Base-by-base conservation (phyloP, 2,329 filamentous ascomycete genomes). In the Cladophialophora psammophila region DNA sequence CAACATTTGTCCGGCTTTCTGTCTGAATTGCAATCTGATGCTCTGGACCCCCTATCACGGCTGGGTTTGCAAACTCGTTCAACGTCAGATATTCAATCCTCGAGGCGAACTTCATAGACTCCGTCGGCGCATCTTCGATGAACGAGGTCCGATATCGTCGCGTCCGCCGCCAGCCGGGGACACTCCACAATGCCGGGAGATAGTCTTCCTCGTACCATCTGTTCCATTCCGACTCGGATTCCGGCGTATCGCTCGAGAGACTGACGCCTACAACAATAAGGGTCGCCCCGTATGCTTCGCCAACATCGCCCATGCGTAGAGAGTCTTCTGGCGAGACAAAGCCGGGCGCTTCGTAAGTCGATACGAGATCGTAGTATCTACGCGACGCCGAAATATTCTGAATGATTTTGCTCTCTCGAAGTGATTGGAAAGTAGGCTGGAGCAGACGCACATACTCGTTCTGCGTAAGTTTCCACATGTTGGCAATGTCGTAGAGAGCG, bases 111-210 rank as follows among this genome's bases (percentile, higher is more conserved):
- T 34, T 20, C 5, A 31, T 7, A 3, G 48, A 20, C 8, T 52
- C 48, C 20, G 26, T 6, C 2, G 26, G n/a, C 5, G n/a, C 7
- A 31, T 85, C 80, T 65, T 90, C 88, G 2, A 93, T 82, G 36
- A 83, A 82, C 0, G 89, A 89, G 2, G 90, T 91, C 64, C 86
- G 85, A 78, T 90, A 93, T 45, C 90, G 80, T 50, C 92, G 85
- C 13, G 90, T 90, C 42, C 93, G 87, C 66, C 91, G 79, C 92
- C 92, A 96, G 3, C 93, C 93, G 0, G 91, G 89, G 0, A 93
- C 86, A 74, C 90, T 90, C 68, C 88, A 82, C 65, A 96, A 12
- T 13, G 56, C 32, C 3, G 63, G 63, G 5, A 65, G 18, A 34
- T 65, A 57, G 50, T 65, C 63, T 38, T 65, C 63, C 35, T 55